Percentiles rank a stretch among this genome's conserved stretches.
These are phyloP conservation scores for Haplographium delicatum DNA, from an alignment of 495 filamentous ascomycete species.

Conservation along the genomic window DNA sequence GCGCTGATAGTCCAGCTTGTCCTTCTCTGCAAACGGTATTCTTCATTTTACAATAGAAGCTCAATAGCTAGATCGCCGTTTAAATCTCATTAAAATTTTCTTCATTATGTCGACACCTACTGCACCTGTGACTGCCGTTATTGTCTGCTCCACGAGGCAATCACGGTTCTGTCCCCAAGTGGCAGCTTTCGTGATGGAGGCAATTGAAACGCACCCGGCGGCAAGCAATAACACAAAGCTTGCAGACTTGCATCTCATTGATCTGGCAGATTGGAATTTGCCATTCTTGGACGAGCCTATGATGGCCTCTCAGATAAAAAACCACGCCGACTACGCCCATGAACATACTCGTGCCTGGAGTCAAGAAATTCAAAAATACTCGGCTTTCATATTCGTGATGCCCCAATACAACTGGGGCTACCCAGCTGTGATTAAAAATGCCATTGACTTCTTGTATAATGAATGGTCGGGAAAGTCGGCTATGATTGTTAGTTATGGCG, in stretches of 20 bases:
- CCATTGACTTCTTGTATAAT: slow-evolving; percentile 54
- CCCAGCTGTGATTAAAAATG: slow-evolving; percentile 54
- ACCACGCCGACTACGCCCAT: slow-evolving; percentile 38
- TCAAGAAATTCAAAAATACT: slow-evolving; percentile 37
- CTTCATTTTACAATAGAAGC: no score
- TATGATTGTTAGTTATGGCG: slow-evolving; percentile 51
- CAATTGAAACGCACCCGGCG: slow-evolving; percentile 13
- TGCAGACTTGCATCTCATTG: slow-evolving; percentile 36
- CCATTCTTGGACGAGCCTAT: slow-evolving; percentile 52
- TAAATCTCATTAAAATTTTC: no score
- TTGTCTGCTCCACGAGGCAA: slow-evolving; percentile 34
- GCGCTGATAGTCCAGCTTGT: no score
- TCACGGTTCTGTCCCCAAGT: slow-evolving; percentile 33
- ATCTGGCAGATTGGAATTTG: slow-evolving; percentile 46
- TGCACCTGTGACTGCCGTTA: no score
- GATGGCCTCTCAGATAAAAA: slow-evolving; percentile 42
- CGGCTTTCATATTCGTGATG: slow-evolving; percentile 54
- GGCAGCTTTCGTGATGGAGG: slow-evolving; percentile 30
- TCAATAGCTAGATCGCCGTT: no score
- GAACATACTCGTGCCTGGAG: slow-evolving; percentile 47
- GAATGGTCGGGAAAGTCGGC: slow-evolving; percentile 58
- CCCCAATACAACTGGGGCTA: slow-evolving; percentile 52
- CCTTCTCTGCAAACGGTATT: no score
- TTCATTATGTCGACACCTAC: neutral
- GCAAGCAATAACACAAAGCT: slow-evolving; percentile 4